Base-by-base conservation (phyloP, 345 rosid species). In the Eucalyptus dawsonii region DNA sequence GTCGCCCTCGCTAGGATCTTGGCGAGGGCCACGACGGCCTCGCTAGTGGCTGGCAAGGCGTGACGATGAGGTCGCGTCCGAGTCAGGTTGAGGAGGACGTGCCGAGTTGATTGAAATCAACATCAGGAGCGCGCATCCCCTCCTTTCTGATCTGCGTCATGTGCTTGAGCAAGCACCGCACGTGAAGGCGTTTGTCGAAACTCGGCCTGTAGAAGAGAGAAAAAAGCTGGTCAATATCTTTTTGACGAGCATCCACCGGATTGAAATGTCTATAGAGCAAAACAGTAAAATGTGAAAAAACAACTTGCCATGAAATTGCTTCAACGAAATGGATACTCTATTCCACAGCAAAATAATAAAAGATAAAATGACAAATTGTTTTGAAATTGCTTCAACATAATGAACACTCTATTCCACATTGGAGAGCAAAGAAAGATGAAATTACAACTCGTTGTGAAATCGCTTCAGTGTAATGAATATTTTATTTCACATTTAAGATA, bases 341-440 rank as follows among this genome's bases (percentile, higher is more conserved):
- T 56, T 22, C 62, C 29, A 56, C 1, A 0, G 62, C 0, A 25
- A 56, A 56, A 4, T 10, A 22, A 1, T 21, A 24, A 56, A 56
- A 56, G 12, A 3, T 56, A 1, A 24, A 10, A 56, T 24, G 29
- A 56, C 6, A 24, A 56, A 14, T 56, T 25, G 1, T 25, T 56
- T 56, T 56, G 29, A 56, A 56, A 56, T 56, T 2, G 7, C 29
- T 24, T 56, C 3, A 24, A 56, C 0, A 3, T 56, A 56, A 56
- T 24, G 2, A 56, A 24, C 13, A 22, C 29, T 56, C 62, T 56
- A 56, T 56, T 22, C 14, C 29, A 56, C 2, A 2, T 53, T 1
- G 25, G 11, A 56, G 1, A 56, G 29, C 29, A 24, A 56, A 56
- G 58, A 21, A 5, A 56, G 29, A 25, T 56, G 14, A 56, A 24